A percentile compares a stretch with the other conserved stretches of the same genome.
phyloP scores from a whole-genome alignment of 371 early-diverging fungal genomes.

The Rhizopus arrhizus region DNA sequence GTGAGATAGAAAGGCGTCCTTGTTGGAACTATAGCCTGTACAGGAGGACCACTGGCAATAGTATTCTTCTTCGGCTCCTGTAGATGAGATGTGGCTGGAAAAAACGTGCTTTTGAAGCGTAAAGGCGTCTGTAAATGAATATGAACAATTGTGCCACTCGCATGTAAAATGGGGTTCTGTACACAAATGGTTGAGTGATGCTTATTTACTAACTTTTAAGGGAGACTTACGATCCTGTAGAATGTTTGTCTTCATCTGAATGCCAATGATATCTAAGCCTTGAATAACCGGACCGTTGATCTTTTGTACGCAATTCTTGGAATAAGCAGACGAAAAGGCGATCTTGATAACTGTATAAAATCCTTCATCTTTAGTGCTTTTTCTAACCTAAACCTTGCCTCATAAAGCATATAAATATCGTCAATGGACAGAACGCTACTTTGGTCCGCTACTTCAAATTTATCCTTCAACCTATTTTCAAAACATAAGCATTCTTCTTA shows the following conservation, averaged over 20 bases:
- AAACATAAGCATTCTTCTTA: neutral
- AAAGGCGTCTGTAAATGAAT: conserved; percentile 47
- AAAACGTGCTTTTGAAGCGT: conserved; percentile 54
- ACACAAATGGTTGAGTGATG: neutral
- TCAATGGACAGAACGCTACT: conserved; percentile 43
- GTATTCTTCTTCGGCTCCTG: neutral
- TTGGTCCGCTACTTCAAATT: conserved; percentile 45
- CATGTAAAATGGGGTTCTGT: conserved; percentile 33
- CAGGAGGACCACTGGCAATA: conserved; percentile 6
- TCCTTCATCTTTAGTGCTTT: conserved; percentile 49
- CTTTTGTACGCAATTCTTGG: neutral
- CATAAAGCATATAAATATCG: conserved; percentile 49
- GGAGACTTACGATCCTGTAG: conserved; percentile 36
- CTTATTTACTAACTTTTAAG: neutral
- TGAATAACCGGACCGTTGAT: conserved; percentile 30
- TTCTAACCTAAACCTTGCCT: conserved; percentile 51
- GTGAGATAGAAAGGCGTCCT: conserved; percentile 24
- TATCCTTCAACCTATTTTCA: conserved; percentile 45
- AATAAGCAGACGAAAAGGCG: conserved; percentile 36
- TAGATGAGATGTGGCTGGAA: conserved; percentile 35
- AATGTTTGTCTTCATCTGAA: conserved; percentile 39
- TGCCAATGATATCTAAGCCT: conserved; percentile 32
- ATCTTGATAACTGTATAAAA: conserved; percentile 47
- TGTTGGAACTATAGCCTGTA: neutral
- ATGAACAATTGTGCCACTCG: conserved; percentile 56